phyloP scores from a whole-genome alignment of 2,329 filamentous ascomycete species.

The Dactylella cylindrospora region DNA sequence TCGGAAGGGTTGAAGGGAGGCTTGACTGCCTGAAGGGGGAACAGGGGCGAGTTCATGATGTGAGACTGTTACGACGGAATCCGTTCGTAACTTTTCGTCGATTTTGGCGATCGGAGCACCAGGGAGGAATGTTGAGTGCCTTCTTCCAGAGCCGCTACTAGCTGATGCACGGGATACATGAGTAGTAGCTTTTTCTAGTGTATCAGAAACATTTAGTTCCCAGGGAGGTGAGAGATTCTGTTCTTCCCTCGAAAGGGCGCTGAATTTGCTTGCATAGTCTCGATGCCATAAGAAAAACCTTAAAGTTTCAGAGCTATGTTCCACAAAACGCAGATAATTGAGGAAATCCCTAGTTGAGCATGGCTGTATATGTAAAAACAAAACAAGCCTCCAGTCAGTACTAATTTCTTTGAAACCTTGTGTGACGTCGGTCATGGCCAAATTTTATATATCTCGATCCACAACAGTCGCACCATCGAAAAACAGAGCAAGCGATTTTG shows the following conservation, averaged over 20 bases:
- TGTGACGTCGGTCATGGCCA: too few species aligned
- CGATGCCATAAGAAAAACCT: slow-evolving; percentile 39
- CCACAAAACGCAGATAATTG: slow-evolving; percentile 43
- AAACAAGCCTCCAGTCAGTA: too few species aligned
- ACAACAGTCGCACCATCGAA: neutral
- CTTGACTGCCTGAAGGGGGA: slow-evolving; percentile 26
- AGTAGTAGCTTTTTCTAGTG: slow-evolving; percentile 36
- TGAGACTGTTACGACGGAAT: slow-evolving; percentile 32
- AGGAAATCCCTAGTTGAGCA: slow-evolving; percentile 41
- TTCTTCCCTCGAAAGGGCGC: slow-evolving; percentile 19
- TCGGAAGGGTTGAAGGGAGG: slow-evolving; percentile 39
- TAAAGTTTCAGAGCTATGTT: slow-evolving; percentile 40
- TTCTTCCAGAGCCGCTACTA: slow-evolving; percentile 25
- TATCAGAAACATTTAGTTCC: slow-evolving; percentile 26
- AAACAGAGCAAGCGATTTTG: neutral
- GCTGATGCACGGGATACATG: slow-evolving; percentile 32
- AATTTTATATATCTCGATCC: neutral
- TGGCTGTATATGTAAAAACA: slow-evolving; percentile 20
- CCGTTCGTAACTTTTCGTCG: slow-evolving; percentile 33
- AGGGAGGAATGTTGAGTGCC: slow-evolving; percentile 31
- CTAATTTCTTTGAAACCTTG: too few species aligned
- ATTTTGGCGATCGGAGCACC: slow-evolving; percentile 29
- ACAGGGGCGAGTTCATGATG: slow-evolving; percentile 40
- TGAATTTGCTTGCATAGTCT: slow-evolving; percentile 39
- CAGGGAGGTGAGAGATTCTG: slow-evolving; percentile 33